Percentiles rank a stretch among this genome's conserved stretches.
These are phyloP conservation scores for Cairneyella variabilis DNA, from an alignment of 495 filamentous ascomycete genomes.

Conservation along the genomic window DNA sequence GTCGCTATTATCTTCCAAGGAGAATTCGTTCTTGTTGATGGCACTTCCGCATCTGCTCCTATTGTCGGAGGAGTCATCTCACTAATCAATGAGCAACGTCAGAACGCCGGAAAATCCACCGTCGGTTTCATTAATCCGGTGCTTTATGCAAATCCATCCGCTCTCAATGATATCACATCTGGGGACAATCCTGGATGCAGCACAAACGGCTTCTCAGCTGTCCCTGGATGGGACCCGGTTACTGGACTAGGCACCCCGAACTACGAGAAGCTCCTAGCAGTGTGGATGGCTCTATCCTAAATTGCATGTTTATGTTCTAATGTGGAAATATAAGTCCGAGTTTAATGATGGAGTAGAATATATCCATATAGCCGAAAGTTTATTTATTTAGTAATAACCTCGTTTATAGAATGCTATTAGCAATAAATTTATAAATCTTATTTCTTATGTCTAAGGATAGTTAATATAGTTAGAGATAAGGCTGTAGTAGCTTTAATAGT, in stretches of 20 bases:
- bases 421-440: too few species aligned
- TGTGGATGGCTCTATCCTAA: constrained; percentile 39
- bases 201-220: constrained; percentile 45
- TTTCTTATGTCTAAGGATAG: too few species aligned
- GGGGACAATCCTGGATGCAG: constrained; percentile 45
- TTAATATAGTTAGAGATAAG: too few species aligned
- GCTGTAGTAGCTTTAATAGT: too few species aligned
- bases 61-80: constrained; percentile 35
- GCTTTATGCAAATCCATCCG: constrained; percentile 42
- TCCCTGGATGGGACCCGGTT: constrained; percentile 60
- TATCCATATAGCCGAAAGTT: too few species aligned
- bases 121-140: constrained; percentile 52
- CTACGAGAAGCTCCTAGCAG: constrained; percentile 42
- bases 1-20: constrained; percentile 24
- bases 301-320: too few species aligned
- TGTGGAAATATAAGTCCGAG: too few species aligned
- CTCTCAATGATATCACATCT: constrained; percentile 45
- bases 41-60: constrained; percentile 37
- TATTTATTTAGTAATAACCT: too few species aligned
- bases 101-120: constrained; percentile 39
- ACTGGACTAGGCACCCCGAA: constrained; percentile 54
- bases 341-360: too few species aligned
- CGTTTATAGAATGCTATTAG: too few species aligned
- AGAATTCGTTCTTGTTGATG: constrained; percentile 23
- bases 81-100: constrained; percentile 44